These are phyloP conservation scores for Pyrus hybrid DNA, from an alignment of 331 rosid species.

Conservation along the genomic window DNA sequence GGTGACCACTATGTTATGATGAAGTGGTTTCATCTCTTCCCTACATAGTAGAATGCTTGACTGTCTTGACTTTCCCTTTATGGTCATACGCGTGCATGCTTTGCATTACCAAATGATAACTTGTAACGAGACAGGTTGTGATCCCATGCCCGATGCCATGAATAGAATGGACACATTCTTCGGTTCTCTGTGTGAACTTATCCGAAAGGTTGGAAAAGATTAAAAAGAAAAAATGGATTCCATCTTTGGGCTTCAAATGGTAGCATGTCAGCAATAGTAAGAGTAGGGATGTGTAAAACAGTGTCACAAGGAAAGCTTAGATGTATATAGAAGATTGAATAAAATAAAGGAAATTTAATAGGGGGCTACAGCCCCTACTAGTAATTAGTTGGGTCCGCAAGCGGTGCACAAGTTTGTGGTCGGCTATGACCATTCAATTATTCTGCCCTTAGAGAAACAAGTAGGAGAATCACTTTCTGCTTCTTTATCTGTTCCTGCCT, in stretches of 20 bases:
- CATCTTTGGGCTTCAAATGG: background rate
- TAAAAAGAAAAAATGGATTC: background rate
- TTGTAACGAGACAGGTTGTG: background rate
- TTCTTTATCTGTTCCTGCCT: background rate
- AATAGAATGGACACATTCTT: background rate
- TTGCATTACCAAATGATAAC: background rate
- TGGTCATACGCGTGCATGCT: background rate
- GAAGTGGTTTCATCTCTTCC: background rate
- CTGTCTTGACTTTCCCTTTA: background rate
- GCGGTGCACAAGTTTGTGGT: background rate
- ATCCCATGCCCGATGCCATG: background rate
- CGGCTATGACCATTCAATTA: background rate
- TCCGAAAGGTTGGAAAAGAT: background rate
- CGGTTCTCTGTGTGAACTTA: background rate
- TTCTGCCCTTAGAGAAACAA: background rate
- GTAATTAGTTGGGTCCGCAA: no score
- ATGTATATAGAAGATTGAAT: no score
- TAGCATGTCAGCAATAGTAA: background rate
- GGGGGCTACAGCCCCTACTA: no score
- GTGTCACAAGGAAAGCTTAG: background rate
- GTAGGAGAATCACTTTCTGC: background rate
- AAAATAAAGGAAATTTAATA: no score
- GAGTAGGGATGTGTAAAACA: background rate
- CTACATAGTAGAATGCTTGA: background rate
- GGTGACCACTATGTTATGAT: background rate